Conservation (phyloP, 1,284 basidiomycete species). For the Austroboletus niveus region DNA sequence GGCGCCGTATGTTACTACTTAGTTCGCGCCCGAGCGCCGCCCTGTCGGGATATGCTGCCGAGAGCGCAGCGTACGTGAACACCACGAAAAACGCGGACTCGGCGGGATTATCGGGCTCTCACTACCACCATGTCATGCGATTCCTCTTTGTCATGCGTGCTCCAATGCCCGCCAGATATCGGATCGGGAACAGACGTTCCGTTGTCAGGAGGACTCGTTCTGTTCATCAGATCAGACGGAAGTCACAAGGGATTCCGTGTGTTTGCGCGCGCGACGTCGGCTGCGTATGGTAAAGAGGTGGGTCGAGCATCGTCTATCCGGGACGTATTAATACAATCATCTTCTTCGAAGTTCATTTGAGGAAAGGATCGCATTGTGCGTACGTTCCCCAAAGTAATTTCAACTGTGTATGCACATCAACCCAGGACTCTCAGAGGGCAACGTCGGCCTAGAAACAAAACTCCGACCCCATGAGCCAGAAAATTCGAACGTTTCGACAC, state of each 20-base stretch:
- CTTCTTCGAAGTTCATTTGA: conserved; percentile 16
- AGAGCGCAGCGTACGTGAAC: neutral
- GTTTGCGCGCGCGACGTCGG: neutral
- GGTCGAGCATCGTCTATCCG: conserved; percentile 13
- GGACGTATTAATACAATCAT: conserved; percentile 1
- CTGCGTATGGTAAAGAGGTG: conserved; percentile 11
- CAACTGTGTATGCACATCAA: neutral
- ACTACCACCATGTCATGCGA: neutral
- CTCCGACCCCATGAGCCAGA: neutral
- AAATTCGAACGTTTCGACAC: conserved; percentile 5
- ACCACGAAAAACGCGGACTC: neutral
- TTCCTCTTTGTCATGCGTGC: neutral
- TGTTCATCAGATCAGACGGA: conserved; percentile 5
- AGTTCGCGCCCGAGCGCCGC: neutral
- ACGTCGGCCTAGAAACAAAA: neutral
- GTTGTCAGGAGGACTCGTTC: neutral
- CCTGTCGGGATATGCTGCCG: neutral
- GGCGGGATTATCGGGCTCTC: neutral
- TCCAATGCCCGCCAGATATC: neutral
- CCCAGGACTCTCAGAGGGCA: neutral
- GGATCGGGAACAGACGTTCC: neutral
- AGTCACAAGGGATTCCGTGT: conserved; percentile 1
- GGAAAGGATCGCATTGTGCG: neutral
- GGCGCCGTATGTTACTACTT: neutral
- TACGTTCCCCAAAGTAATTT: neutral